Base-by-base conservation (phyloP, 495 filamentous ascomycete species). In the Tuber magnatum region DNA sequence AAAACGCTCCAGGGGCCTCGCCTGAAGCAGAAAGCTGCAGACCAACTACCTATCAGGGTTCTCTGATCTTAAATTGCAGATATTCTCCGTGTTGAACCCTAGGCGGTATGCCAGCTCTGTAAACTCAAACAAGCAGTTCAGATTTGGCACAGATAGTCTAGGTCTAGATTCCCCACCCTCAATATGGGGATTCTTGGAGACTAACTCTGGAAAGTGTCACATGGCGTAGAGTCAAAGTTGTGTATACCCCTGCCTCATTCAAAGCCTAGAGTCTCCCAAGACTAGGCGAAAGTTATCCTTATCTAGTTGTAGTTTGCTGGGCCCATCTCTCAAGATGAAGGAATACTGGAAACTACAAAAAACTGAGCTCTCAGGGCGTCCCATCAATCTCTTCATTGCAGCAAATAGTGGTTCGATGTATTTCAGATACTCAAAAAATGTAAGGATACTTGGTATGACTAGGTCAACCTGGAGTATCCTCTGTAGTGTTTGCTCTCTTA, bases 191-290 rank as follows among this genome's bases (percentile, higher is more conserved):
- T 56, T 8, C 18, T 24, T 22, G 1, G 71, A 76, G 9, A 76
- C 74, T 44, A 73, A 73, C 41, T 69, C 41, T 24, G 74, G 74
- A 56, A 70, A 76, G 71, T 76, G 71, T 24, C 71, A 56, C 71
- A 76, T 76, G 14, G 74, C n/a, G 39, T 76, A 76, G 61, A 76
- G 72, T 61, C 74, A 70, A 32, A 76, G 74, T 32, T 73, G 43
- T 32, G 70, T 43, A 42, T 76, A 73, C 70, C 74, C 74, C n/a
- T 51, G 2, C 70, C 73, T 68, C 71, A 73, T 73, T 6, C 16
- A 48, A 22, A 44, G 16, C 7, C 22, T 3, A 32, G 35, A 41
- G 39, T 38, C 22, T 35, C 74, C 70, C 39, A 14, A 1, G 65
- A 41, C 41, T 1, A 28, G 10, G 20, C 28, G 39, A 51, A 70